phyloP scores from a whole-genome alignment of 1,139 yeast genomes.

The Yamadazyma atlantica region DNA sequence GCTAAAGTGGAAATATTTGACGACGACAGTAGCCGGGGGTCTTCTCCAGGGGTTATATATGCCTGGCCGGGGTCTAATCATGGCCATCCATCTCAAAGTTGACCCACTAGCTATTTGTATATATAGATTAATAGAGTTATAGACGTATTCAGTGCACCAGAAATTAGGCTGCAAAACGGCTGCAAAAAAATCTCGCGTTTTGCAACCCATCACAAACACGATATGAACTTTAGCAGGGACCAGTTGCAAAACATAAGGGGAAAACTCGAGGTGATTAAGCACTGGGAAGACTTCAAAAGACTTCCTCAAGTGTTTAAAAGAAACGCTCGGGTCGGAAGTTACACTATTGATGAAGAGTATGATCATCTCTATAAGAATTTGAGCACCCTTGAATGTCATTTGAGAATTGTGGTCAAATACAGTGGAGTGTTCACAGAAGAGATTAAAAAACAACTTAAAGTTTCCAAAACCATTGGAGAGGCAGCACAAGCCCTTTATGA shows the following conservation, averaged over 20 bases:
- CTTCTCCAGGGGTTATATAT: slow-evolving; percentile 43
- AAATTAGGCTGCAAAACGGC: too few species aligned
- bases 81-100: slow-evolving; percentile 51
- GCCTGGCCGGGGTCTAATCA: slow-evolving; percentile 75
- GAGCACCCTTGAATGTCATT: slow-evolving; percentile 10
- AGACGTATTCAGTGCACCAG: too few species aligned
- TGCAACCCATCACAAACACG: slow-evolving; percentile 4
- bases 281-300: slow-evolving; percentile 28
- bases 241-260: too few species aligned
- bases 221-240: slow-evolving; percentile 6
- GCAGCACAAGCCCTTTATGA: slow-evolving; percentile 24
- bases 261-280: slow-evolving; percentile 16
- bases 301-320: slow-evolving; percentile 34
- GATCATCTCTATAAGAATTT: slow-evolving; percentile 21
- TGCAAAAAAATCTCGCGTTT: slow-evolving; percentile 9
- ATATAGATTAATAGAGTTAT: too few species aligned
- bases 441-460: slow-evolving; percentile 14
- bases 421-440: slow-evolving; percentile 13
- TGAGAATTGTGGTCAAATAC: slow-evolving; percentile 22
- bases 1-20: slow-evolving; percentile 19
- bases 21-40: slow-evolving; percentile 22
- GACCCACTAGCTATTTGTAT: not conserved
- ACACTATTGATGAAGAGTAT: slow-evolving; percentile 41
- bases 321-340: slow-evolving; percentile 28
- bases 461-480: slow-evolving; percentile 19